Percentiles rank a stretch among this genome's conserved stretches.
phyloP scores from a whole-genome alignment of 768 basidiomycete genomes.

The Termitomyces sp. region DNA sequence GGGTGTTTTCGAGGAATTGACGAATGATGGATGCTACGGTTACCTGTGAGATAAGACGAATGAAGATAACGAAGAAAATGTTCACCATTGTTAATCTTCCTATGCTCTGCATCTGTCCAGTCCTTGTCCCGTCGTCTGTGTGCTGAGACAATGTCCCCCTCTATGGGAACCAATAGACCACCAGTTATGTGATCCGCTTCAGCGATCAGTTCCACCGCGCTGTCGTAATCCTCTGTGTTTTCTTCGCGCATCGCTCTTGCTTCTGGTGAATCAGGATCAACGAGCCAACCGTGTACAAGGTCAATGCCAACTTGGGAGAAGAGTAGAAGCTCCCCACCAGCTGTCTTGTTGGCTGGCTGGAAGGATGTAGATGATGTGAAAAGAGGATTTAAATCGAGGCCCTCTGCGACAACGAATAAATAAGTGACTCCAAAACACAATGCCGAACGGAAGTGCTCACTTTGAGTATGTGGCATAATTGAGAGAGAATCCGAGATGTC shows the following conservation, averaged over 20 bases:
- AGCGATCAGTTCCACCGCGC: conserved; percentile 66
- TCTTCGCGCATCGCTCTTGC: conserved; percentile 37
- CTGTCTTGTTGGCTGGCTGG: conserved; percentile 44
- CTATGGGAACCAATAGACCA: conserved; percentile 49
- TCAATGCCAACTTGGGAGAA: conserved; percentile 79
- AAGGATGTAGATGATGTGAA: conserved; percentile 72
- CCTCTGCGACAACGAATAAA: conserved; percentile 40
- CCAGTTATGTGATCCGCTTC: conserved; percentile 73
- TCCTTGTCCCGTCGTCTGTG: conserved; percentile 14
- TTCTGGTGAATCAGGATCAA: conserved; percentile 63
- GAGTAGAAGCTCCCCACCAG: conserved; percentile 75
- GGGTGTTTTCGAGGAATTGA: conserved; percentile 61
- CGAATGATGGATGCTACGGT: conserved; percentile 58
- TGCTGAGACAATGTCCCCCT: conserved; percentile 16
- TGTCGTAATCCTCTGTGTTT: conserved; percentile 63
- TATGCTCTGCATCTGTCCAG: conserved; percentile 48
- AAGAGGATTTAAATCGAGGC: conserved; percentile 84
- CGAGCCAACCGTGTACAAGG: conserved; percentile 88
- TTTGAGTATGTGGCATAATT: conserved; percentile 71
- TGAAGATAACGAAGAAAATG: neutral
- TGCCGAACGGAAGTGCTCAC: conserved; percentile 34
- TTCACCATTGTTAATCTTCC: conserved; percentile 70
- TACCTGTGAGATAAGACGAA: neutral
- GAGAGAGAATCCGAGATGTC: conserved; percentile 70
- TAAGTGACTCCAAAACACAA: neutral